These are phyloP conservation scores for Cordia subcordata DNA, from an alignment of 257 asterid genomes.

Conservation along the genomic window DNA sequence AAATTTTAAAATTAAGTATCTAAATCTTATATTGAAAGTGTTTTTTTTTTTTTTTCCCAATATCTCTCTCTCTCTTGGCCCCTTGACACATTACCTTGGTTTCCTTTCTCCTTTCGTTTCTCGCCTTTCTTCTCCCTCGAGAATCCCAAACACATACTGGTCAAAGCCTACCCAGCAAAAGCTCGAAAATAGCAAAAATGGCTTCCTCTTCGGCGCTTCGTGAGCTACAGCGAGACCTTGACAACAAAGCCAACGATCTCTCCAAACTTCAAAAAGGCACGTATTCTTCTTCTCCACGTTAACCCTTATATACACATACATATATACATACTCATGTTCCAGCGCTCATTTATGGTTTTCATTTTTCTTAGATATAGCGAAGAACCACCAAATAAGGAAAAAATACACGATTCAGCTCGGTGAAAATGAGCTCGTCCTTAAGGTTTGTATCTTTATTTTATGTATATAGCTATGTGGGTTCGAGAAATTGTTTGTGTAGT, in stretches of 20 bases:
- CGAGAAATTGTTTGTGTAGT: too few relatives aligned
- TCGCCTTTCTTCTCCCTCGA: too few relatives aligned
- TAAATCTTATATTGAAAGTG: too few relatives aligned
- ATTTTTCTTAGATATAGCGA: slow-evolving; percentile 48
- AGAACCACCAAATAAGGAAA: slow-evolving; percentile 88
- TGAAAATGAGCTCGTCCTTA: slow-evolving; percentile 93
- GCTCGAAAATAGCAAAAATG: too few relatives aligned
- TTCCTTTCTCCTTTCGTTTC: too few relatives aligned
- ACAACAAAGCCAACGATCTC: slow-evolving; percentile 85
- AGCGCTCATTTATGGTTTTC: neutral
- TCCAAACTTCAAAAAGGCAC: slow-evolving; percentile 72
- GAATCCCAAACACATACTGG: too few relatives aligned
- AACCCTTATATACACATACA: neutral
- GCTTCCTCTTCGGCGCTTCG: slow-evolving; percentile 42
- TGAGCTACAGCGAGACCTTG: slow-evolving; percentile 78
- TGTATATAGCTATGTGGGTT: neutral
- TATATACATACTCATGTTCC: neutral
- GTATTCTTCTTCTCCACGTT: neutral
- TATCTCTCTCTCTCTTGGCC: too few relatives aligned
- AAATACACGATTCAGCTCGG: slow-evolving; percentile 93
- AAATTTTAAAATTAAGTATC: too few relatives aligned
- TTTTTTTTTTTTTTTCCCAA: too few relatives aligned
- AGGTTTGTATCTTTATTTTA: slow-evolving; percentile 28
- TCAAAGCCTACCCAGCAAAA: too few relatives aligned
- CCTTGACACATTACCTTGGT: too few relatives aligned